Conservation (phyloP, 169 alveolate species). For the Cryptosporidium meleagridis region DNA sequence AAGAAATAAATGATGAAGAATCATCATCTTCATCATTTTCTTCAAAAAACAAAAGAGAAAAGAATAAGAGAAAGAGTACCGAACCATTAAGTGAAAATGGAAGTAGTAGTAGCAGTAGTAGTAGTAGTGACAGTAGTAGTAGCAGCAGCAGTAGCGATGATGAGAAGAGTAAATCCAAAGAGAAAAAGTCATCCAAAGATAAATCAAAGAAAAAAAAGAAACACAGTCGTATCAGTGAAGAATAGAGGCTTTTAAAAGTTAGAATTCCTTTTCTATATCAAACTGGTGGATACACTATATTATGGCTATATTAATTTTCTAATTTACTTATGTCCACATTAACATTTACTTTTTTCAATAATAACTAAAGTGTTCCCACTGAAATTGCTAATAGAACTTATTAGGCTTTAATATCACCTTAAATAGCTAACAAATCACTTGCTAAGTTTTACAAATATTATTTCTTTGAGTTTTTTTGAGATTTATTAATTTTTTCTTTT, state of each 20-base stretch:
- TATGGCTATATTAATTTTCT: background rate
- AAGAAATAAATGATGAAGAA: background rate
- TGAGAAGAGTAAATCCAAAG: background rate
- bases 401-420: background rate
- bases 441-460: background rate
- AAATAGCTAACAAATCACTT: background rate
- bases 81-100: conserved; percentile 1
- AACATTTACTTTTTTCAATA: background rate
- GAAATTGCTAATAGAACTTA: background rate
- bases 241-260: background rate
- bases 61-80: conserved; percentile 25
- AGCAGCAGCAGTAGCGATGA: background rate
- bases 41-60: background rate
- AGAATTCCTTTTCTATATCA: background rate
- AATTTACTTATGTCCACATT: background rate
- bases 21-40: background rate
- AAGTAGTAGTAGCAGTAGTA: conserved; percentile 4
- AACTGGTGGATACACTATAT: conserved; percentile 2
- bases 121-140: background rate
- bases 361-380: background rate
- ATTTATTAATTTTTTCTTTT: too few relatives aligned
- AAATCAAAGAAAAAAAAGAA: conserved; percentile 45
- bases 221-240: background rate
- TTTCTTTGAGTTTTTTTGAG: background rate
- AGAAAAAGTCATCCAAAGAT: conserved; percentile 35